Percentiles rank a stretch among this genome's conserved stretches.
Evolutionary conservation across 805 yeast genomes (phyloP).

Genomic region (Starmerella ratchasimensis): DNA sequence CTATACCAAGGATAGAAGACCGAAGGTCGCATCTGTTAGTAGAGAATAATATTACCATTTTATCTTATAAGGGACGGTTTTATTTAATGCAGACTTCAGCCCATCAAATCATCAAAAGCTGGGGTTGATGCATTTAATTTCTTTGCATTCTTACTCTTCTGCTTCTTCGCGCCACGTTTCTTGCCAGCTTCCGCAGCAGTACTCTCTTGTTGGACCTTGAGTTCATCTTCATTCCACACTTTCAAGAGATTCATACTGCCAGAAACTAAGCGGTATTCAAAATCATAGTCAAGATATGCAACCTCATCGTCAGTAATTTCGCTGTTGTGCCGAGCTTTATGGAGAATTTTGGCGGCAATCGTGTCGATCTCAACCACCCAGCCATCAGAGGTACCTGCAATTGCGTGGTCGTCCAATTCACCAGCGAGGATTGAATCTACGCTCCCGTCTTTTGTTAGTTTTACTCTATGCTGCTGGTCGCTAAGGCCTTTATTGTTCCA

Average conservation of each 20-base stretch:
- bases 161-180: neutral
- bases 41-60: neutral
- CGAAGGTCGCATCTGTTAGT: neutral
- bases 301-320: conserved; percentile 50
- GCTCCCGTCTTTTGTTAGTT: conserved; percentile 48
- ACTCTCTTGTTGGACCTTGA: conserved; percentile 3
- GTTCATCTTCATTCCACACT: conserved; percentile 44
- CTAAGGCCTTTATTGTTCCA: conserved; percentile 54
- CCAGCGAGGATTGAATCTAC: conserved; percentile 53
- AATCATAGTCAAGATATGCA: conserved; percentile 61
- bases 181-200: conserved; percentile 7
- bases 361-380: conserved; percentile 52
- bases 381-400: conserved; percentile 62
- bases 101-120: conserved; percentile 14
- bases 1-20: neutral
- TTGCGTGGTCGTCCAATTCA: conserved; percentile 26
- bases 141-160: conserved; percentile 5
- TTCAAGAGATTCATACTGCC: conserved; percentile 74
- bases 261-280: conserved; percentile 60
- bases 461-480: conserved; percentile 71
- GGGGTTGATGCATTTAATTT: neutral
- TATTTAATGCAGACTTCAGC: neutral
- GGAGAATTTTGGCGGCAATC: conserved; percentile 48
- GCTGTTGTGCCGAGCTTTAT: conserved; percentile 48
- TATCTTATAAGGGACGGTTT: neutral